Evolutionary conservation across 2,329 filamentous ascomycete species (phyloP).

Genomic region (Trichoderma asperellum): DNA sequence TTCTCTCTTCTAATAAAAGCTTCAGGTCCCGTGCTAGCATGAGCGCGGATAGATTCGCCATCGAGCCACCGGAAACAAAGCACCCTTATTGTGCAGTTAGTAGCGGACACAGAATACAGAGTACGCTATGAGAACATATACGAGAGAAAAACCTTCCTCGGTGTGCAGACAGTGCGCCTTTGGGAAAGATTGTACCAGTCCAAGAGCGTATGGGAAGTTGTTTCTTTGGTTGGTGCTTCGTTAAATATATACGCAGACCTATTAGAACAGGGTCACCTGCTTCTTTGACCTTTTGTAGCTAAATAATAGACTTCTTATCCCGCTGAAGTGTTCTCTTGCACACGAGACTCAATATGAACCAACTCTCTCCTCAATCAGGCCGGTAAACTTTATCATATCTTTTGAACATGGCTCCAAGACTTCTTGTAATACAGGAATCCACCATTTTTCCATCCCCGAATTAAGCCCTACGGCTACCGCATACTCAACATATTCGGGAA

Average conservation of each 20-base stretch:
- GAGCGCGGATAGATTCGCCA: conserved; percentile 36
- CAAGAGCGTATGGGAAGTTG: conserved; percentile 4
- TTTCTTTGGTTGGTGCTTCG: not conserved
- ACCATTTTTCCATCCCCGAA: not conserved
- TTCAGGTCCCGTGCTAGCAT: conserved; percentile 32
- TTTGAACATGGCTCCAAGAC: not conserved
- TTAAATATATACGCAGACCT: conserved; percentile 6
- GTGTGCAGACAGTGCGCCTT: not conserved
- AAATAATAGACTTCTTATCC: not conserved
- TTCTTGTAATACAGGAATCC: conserved; percentile 3
- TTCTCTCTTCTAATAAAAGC: conserved; percentile 24
- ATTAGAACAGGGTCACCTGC: not conserved
- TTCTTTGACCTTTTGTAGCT: not conserved
- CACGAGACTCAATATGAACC: not conserved
- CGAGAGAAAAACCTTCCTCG: not conserved
- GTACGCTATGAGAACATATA: not conserved
- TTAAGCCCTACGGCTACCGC: not conserved
- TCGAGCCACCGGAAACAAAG: conserved; percentile 36
- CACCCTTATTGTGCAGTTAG: conserved; percentile 29
- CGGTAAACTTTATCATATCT: conserved; percentile 3
- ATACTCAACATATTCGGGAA: conserved; percentile 12
- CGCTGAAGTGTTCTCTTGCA: not conserved
- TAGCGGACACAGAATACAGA: not conserved
- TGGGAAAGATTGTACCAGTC: not conserved
- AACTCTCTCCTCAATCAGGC: not conserved